phyloP scores from a whole-genome alignment of 768 basidiomycete genomes.

The Lepiota subincarnata region DNA sequence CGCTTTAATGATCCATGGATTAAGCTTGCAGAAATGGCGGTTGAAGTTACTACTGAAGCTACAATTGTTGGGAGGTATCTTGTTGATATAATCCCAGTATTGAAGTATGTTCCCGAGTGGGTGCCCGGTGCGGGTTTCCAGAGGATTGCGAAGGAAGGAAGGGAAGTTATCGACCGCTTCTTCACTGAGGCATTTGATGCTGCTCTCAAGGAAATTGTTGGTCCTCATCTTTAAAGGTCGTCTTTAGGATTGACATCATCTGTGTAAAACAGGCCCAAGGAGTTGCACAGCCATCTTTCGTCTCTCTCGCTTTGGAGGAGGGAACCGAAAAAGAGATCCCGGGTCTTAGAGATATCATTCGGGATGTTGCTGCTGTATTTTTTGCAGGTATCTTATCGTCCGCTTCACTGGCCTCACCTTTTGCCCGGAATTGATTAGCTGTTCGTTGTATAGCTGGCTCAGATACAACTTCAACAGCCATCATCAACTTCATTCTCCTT shows the following conservation, averaged over 20 bases:
- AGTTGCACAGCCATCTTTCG: slow-evolving; percentile 7
- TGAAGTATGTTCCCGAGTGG: slow-evolving; percentile 26
- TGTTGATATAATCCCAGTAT: slow-evolving; percentile 18
- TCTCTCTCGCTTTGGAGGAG: slow-evolving; percentile 6
- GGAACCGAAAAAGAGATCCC: background rate
- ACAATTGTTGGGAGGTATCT: slow-evolving; percentile 16
- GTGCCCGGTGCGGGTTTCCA: slow-evolving; percentile 31
- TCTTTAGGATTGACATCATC: too few species aligned
- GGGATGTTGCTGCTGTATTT: slow-evolving; percentile 37
- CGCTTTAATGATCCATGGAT: slow-evolving; percentile 22
- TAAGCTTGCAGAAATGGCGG: slow-evolving; percentile 13
- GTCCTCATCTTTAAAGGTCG: background rate
- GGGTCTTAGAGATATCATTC: slow-evolving; percentile 11
- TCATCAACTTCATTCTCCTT: slow-evolving; percentile 24
- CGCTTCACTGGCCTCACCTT: too few species aligned
- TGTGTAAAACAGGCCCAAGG: background rate
- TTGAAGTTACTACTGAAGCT: slow-evolving; percentile 15
- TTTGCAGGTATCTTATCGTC: slow-evolving; percentile 29
- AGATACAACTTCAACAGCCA: slow-evolving; percentile 10
- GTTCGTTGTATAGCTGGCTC: slow-evolving; percentile 1
- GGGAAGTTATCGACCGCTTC: background rate
- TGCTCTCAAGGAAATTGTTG: slow-evolving; percentile 8
- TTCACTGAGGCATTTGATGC: slow-evolving; percentile 1
- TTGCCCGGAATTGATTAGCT: background rate
- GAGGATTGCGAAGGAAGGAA: slow-evolving; percentile 23